phyloP scores from a whole-genome alignment of 176 grass and related monocot species.

The Rhipidocladum racemiflorum region DNA sequence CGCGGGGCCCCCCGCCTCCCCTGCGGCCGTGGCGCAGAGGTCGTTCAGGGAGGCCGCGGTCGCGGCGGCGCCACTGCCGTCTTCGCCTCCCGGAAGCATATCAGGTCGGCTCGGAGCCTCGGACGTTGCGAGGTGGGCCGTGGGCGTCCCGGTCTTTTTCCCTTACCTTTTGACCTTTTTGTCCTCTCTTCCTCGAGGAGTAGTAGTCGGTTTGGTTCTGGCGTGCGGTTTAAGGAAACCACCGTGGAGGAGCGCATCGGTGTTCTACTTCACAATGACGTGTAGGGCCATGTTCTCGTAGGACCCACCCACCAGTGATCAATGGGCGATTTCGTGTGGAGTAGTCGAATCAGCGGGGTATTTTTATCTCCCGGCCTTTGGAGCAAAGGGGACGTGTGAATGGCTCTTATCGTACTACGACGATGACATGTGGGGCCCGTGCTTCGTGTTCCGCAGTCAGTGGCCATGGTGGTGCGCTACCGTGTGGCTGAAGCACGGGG shows the following conservation, averaged over 20 bases:
- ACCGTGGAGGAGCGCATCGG: not conserved
- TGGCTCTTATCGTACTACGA: not conserved
- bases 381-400: not conserved
- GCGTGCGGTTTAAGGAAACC: slow-evolving; percentile 55
- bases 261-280: not conserved
- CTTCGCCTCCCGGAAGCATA: slow-evolving; percentile 35
- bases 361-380: not conserved
- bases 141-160: not conserved
- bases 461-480: not conserved
- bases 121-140: not conserved
- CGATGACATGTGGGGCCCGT: not conserved
- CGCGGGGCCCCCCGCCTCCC: not conserved
- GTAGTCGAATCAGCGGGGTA: not conserved
- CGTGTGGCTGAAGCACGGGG: not conserved
- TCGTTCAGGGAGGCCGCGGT: slow-evolving; percentile 50
- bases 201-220: slow-evolving; percentile 30
- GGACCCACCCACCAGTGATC: not conserved
- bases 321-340: not conserved
- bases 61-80: not conserved
- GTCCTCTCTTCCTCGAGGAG: slow-evolving; percentile 28
- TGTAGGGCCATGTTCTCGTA: fast-evolving
- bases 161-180: slow-evolving; percentile 38
- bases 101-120: not conserved
- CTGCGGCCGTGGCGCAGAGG: slow-evolving; percentile 45
- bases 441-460: not conserved